Evolutionary conservation across 1,284 basidiomycete species (phyloP).

Genomic region (Cryptococcus sp.): DNA sequence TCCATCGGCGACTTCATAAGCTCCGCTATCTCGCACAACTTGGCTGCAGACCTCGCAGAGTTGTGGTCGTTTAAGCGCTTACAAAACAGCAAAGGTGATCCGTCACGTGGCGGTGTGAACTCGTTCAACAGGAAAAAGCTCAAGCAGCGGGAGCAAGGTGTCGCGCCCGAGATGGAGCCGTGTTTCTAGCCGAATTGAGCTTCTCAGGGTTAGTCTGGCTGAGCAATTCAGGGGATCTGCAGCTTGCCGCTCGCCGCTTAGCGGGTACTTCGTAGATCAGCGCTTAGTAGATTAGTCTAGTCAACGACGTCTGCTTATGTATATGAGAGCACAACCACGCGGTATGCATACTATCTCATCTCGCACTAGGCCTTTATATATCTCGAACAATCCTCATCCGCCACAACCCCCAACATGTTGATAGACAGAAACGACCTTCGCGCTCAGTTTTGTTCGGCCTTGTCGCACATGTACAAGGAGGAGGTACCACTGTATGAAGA

Average conservation of each 20-base stretch:
- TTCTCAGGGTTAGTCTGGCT: no score
- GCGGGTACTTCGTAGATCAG: background rate
- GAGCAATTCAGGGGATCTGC: no score
- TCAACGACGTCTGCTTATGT: no score
- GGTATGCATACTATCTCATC: no score
- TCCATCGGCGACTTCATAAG: constrained; percentile 19
- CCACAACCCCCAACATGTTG: background rate
- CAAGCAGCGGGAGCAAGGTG: background rate
- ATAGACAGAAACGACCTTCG: constrained; percentile 40
- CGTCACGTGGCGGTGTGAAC: constrained; percentile 8
- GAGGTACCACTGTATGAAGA: constrained; percentile 56
- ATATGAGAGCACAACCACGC: no score
- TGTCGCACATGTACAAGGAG: constrained; percentile 50
- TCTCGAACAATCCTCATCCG: no score
- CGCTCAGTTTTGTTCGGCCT: constrained; percentile 45
- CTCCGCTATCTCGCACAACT: constrained; percentile 6
- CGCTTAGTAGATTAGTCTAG: background rate
- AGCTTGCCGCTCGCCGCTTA: no score
- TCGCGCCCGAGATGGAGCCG: constrained; percentile 1
- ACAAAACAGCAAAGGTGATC: constrained; percentile 5
- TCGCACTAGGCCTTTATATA: no score
- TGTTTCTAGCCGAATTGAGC: no score
- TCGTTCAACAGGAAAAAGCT: constrained; percentile 2
- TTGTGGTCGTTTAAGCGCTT: constrained; percentile 14
- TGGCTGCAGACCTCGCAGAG: constrained; percentile 6